These are phyloP conservation scores for Patellaria atrata DNA, from an alignment of 495 filamentous ascomycete genomes.

Conservation along the genomic window DNA sequence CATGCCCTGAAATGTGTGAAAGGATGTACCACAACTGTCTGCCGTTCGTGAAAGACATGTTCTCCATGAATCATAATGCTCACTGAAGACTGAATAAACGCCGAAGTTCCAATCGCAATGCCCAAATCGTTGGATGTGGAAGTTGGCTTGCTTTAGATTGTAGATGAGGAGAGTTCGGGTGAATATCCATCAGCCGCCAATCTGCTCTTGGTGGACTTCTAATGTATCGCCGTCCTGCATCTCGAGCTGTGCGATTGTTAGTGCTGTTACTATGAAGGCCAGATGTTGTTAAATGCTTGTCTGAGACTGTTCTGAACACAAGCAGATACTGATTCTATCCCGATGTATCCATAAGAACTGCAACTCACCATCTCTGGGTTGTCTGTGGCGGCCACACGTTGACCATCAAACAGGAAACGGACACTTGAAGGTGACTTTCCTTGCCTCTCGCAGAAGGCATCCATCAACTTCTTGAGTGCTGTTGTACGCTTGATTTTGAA, in stretches of 20 bases:
- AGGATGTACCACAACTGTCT: too few species aligned
- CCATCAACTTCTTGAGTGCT: slow-evolving; percentile 94
- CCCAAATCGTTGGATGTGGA: too few species aligned
- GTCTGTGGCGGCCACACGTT: slow-evolving; percentile 74
- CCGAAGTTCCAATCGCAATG: too few species aligned
- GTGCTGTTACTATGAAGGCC: too few species aligned
- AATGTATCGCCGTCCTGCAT: slow-evolving; percentile 95
- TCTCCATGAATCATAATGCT: too few species aligned
- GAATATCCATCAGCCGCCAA: slow-evolving; percentile 41
- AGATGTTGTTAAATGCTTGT: slow-evolving; percentile 6
- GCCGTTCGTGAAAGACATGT: too few species aligned
- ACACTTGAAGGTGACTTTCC: slow-evolving; percentile 76
- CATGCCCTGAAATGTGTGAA: too few species aligned
- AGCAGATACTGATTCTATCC: slow-evolving; percentile 1
- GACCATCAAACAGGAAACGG: slow-evolving; percentile 91
- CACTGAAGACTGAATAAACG: too few species aligned
- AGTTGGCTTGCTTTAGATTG: too few species aligned
- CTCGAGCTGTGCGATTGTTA: slow-evolving; percentile 64
- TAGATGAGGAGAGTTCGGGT: too few species aligned
- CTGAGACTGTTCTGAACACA: too few species aligned
- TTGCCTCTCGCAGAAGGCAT: slow-evolving; percentile 93
- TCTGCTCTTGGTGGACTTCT: slow-evolving; percentile 97
- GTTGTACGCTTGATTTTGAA: slow-evolving; percentile 99
- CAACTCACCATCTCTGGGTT: slow-evolving; percentile 78
- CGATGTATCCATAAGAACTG: too few species aligned